Base-by-base conservation (phyloP, 768 basidiomycete species). In the Trametes meyenii region DNA sequence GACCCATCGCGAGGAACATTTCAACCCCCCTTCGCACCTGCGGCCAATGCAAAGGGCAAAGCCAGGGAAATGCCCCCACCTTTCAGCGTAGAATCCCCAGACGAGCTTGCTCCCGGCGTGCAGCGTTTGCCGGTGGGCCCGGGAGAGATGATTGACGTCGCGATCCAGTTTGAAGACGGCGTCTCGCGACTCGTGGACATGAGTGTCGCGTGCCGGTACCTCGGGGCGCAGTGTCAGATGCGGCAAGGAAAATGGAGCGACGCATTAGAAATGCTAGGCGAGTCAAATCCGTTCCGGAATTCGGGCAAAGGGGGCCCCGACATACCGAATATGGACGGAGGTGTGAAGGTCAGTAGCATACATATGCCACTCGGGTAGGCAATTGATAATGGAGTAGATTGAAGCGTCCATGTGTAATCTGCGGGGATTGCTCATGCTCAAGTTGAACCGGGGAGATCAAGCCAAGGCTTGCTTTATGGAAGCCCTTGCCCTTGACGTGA, bases 401-500 rank as follows among this genome's bases (percentile, higher is more conserved):
- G 94, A 98, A 77, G 94, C 97, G 3, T 97, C 96, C 2, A 96
- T 98, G 87, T 98, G 96, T 70, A 89, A 96, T 70, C 79, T 99
- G 17, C 86, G 97, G 56, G 97, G 96, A 13, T 76, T 97, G 23
- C 81, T 99, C 19, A 96, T 98, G 87, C 87, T 96, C 55, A 96
- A 97, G 70, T 81, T 98, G 16, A 95, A 94, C 68, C 89, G 94
- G 12, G 87, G 88, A 21, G 90, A 94, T 53, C 85, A 90, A 67
- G 97, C 97, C 1, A 98, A 98, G 72, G 82, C 91, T 52, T 94
- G 92, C 67, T 97, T 98, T 70, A 89, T 97, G 87, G 96, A 99
- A 70, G 96, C 97, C 1, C 81, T 99, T 21, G 84, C 90, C 1
- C 80, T 98, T 21, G 97, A 99, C 66, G 93, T 98, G 36, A 97